Conservation (phyloP, 169 alveolate genomes). For the Amoebophrya sp. region DNA sequence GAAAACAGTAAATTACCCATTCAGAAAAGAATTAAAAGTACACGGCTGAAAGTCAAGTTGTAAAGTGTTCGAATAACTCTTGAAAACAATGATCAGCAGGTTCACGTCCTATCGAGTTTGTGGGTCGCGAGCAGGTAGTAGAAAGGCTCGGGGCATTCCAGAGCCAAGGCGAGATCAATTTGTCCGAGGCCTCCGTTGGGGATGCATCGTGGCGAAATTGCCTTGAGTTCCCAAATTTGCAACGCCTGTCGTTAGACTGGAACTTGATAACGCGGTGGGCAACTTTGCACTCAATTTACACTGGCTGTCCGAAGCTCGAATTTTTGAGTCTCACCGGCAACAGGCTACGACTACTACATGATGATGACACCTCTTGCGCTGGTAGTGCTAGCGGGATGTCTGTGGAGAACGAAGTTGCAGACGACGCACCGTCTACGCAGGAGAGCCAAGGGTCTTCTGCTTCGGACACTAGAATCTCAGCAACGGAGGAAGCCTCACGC, state of each 20-base stretch:
- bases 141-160: neutral
- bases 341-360: neutral
- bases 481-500: too few relatives aligned
- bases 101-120: neutral
- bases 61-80: too few relatives aligned
- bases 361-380: too few relatives aligned
- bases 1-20: too few relatives aligned
- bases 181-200: neutral
- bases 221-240: neutral
- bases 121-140: neutral
- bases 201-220: neutral
- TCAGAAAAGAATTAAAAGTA: too few relatives aligned
- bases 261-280: neutral
- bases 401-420: too few relatives aligned
- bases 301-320: neutral
- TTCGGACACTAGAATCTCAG: too few relatives aligned
- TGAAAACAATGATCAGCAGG: too few relatives aligned
- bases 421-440: too few relatives aligned
- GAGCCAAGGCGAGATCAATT: neutral
- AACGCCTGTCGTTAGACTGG: neutral
- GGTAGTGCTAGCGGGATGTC: too few relatives aligned
- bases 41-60: too few relatives aligned
- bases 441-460: too few relatives aligned
- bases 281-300: neutral
- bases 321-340: neutral